Conservation (phyloP, 192 early-diverging fungal species). For the Oehlia diaphana region DNA sequence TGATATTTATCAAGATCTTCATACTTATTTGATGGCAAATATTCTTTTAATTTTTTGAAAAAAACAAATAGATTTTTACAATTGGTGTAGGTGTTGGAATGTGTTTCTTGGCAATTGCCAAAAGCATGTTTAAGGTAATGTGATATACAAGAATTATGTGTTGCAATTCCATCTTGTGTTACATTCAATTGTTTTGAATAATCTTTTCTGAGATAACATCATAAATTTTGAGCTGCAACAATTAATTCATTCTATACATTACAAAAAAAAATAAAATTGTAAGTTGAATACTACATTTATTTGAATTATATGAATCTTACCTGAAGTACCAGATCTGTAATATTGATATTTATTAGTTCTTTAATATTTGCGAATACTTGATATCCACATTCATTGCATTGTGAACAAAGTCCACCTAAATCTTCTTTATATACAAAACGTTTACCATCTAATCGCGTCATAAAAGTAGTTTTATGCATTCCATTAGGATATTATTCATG, state of each 20-base stretch:
- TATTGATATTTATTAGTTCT: neutral
- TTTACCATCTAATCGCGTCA: neutral
- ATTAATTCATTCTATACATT: too few species aligned
- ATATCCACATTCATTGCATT: conserved; percentile 5
- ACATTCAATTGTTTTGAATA: too few species aligned
- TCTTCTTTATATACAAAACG: neutral
- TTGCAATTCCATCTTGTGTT: too few species aligned
- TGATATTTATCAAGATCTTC: neutral
- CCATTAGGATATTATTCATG: neutral
- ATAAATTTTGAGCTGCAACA: too few species aligned
- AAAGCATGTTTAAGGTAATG: too few species aligned
- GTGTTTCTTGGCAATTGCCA: too few species aligned
- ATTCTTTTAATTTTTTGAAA: neutral
- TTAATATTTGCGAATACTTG: neutral
- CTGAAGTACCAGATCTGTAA: neutral
- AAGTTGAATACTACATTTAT: too few species aligned
- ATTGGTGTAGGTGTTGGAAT: too few species aligned
- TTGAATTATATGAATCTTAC: too few species aligned
- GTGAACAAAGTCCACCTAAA: neutral
- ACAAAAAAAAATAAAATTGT: too few species aligned
- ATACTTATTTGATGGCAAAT: neutral
- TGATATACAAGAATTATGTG: too few species aligned
- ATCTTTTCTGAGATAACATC: too few species aligned
- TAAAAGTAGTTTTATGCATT: neutral
- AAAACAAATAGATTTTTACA: neutral